These are phyloP conservation scores for Globisporangium echinulatum DNA, from an alignment of 352 stramenopile genomes.

Conservation along the genomic window DNA sequence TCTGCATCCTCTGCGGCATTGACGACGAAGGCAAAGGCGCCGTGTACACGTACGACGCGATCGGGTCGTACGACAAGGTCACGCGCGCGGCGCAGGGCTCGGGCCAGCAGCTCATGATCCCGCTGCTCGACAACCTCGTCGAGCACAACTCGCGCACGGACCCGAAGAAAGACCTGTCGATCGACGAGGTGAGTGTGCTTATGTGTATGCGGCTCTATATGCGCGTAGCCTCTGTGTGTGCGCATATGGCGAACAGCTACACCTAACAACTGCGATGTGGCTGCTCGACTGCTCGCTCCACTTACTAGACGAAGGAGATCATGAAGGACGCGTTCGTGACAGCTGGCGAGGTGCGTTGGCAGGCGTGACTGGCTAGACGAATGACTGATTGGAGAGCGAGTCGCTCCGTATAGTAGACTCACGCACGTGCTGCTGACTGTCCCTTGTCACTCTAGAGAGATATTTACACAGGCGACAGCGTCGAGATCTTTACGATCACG, in stretches of 20 bases:
- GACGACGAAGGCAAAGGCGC: conserved; percentile 94
- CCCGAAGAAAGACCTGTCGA: conserved; percentile 86
- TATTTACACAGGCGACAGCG: conserved; percentile 98
- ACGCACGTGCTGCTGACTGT: conserved; percentile 2
- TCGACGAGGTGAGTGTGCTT: conserved; percentile 67
- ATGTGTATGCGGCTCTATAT: background rate
- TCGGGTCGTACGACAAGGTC: conserved; percentile 87
- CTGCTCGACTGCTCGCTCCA: background rate
- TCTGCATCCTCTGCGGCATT: conserved; percentile 96
- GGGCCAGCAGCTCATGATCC: conserved; percentile 96
- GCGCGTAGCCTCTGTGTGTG: too few species aligned
- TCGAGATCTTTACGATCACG: conserved; percentile 98
- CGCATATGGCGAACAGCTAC: background rate
- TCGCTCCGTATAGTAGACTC: background rate
- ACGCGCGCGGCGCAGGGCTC: conserved; percentile 79
- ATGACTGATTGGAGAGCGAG: too few species aligned
- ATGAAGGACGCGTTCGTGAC: conserved; percentile 99
- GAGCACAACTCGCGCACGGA: conserved; percentile 88
- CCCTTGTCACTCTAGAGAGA: conserved; percentile 66
- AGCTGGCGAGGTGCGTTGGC: conserved; percentile 83
- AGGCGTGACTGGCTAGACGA: too few species aligned
- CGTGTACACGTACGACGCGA: conserved; percentile 98
- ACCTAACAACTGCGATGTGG: background rate
- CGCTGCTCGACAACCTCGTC: conserved; percentile 97
- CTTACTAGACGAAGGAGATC: conserved; percentile 89